phyloP scores from a whole-genome alignment of 352 stramenopile genomes.

The Pythium angustatum region DNA sequence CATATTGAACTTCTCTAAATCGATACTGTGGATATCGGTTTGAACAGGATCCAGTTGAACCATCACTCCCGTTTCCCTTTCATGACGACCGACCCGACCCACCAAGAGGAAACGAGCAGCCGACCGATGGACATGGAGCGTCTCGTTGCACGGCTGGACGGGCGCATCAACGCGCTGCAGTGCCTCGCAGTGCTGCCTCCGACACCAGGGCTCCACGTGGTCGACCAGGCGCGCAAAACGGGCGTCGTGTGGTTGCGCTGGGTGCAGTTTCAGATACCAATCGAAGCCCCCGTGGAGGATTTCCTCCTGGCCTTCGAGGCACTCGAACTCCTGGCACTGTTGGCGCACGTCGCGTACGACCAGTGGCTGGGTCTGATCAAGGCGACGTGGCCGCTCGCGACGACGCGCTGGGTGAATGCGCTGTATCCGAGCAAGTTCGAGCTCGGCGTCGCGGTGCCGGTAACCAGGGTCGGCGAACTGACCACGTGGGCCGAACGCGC shows the following conservation, averaged over 20 bases:
- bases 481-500: not conserved
- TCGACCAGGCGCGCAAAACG: not conserved
- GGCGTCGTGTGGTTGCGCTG: conserved; percentile 3
- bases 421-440: not conserved
- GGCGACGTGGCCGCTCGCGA: not conserved
- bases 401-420: not conserved
- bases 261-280: not conserved
- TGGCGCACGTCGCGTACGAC: not conserved
- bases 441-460: not conserved
- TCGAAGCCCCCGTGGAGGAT: not conserved
- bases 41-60: no score
- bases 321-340: not conserved
- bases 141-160: not conserved
- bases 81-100: not conserved
- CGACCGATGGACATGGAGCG: not conserved
- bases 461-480: not conserved
- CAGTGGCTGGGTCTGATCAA: not conserved
- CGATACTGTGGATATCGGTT: no score
- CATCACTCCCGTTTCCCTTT: not conserved
- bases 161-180: no score
- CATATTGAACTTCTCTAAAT: no score
- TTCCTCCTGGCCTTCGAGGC: not conserved
- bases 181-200: not conserved
- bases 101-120: not conserved
- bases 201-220: not conserved